Base-by-base conservation (phyloP, 1,284 basidiomycete genomes). In the Vanrija sp. region DNA sequence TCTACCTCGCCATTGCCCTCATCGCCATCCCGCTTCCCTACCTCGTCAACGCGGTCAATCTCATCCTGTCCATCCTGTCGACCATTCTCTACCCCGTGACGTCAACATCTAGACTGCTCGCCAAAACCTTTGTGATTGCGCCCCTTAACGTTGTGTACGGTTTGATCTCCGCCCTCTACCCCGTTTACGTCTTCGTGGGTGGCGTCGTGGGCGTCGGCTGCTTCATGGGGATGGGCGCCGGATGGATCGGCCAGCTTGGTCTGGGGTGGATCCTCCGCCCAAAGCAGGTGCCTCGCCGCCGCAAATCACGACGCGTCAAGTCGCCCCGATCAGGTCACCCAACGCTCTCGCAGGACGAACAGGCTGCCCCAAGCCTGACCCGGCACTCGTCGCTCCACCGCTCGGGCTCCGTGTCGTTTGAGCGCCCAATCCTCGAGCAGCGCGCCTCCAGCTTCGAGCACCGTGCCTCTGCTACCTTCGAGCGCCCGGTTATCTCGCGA, bases 131-230 rank as follows among this genome's bases (percentile, higher is more conserved):
- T 49, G 45, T 74, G 41, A 16, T 62, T 4, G 62, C 53, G 16
- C 72, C 72, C 2, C 57, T 64, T 44, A 42, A 44, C 4, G 38
- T 70, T 6, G 45, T 65, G 14, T 46, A 35, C 7, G 35, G 53
- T 16, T 52, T 69, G 41, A 37, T 71, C 18, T 54, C 54, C n/a
- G 56, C 59, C 0, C 60, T 72, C 35, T 74, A 71, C 54, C 72
- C 72, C 12, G 47, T 71, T 5, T 63, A 64, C 44, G 60, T 72
- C 3, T 71, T 74, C 47, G 63, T 71, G 14, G 72, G 66, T n/a
- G 65, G 65, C 14, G 62, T 72, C 5, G 53, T 72, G 0, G 66
- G 64, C 9, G 58, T 71, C 3, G 72, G 72, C 4, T 62, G 61
- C 27, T 57, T 67, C 10, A 54, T 74, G 37, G 72, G 72, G 12